phyloP scores from a whole-genome alignment of 2,329 filamentous ascomycete species.

The Fusarium sp. region DNA sequence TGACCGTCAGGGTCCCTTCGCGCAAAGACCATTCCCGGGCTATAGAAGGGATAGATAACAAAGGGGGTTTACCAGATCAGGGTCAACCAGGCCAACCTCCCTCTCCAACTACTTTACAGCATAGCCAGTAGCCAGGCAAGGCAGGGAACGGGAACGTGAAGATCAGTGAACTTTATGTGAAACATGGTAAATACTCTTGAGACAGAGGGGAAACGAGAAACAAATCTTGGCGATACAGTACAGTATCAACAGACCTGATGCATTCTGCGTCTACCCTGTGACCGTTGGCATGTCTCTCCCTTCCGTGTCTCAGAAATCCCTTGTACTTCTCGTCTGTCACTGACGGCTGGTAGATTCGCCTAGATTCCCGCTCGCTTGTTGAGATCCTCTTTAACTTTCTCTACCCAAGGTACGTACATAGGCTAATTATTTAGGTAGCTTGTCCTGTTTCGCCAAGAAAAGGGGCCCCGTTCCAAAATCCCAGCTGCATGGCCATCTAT shows the following conservation, averaged over 20 bases:
- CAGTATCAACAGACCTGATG: background rate
- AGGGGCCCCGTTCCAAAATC: constrained; percentile 5
- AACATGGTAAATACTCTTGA: constrained; percentile 27
- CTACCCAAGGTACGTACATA: background rate
- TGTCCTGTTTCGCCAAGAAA: constrained; percentile 16
- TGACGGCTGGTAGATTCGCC: constrained; percentile 32
- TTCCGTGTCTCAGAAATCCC: constrained; percentile 31
- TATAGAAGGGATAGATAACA: constrained; percentile 12
- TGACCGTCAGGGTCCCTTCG: constrained; percentile 14
- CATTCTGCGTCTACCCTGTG: constrained; percentile 8
- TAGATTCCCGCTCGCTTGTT: constrained; percentile 34
- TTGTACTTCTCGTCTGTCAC: constrained; percentile 5
- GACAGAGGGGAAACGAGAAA: constrained; percentile 17
- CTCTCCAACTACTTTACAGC: background rate
- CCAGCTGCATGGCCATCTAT: constrained; percentile 14
- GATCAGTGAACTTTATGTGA: constrained; percentile 21
- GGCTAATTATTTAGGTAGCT: background rate
- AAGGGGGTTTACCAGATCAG: constrained; percentile 29
- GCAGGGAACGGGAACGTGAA: constrained; percentile 21
- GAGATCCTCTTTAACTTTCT: constrained; percentile 18
- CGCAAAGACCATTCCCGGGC: constrained; percentile 1
- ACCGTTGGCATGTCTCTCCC: constrained; percentile 40
- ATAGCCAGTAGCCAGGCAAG: background rate
- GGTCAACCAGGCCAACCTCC: background rate
- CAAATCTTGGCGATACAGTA: background rate